phyloP scores from a whole-genome alignment of 805 yeast species.

The Cyberlindnera samutprakarnensis region DNA sequence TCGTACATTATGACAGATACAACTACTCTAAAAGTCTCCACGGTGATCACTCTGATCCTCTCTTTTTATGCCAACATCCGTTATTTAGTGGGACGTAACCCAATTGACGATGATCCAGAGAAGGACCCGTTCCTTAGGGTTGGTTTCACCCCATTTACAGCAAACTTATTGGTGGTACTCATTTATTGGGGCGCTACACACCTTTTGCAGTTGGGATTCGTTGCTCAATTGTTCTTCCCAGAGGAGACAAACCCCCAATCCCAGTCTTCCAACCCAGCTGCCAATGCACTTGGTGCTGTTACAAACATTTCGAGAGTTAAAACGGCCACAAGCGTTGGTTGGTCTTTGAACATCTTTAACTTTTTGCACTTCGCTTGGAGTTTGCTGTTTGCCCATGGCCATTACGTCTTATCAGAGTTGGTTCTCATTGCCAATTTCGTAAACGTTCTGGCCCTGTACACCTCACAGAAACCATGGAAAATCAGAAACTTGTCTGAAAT shows the following conservation, averaged over 20 bases:
- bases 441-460: constrained; percentile 47
- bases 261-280: constrained; percentile 32
- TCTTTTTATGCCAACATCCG: constrained; percentile 49
- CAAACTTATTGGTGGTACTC: constrained; percentile 38
- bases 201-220: constrained; percentile 44
- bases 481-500: constrained; percentile 45
- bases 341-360: constrained; percentile 61
- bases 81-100: constrained; percentile 49
- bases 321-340: constrained; percentile 33
- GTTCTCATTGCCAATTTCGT: constrained; percentile 50
- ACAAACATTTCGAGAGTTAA: constrained; percentile 17
- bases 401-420: constrained; percentile 53
- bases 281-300: constrained; percentile 14
- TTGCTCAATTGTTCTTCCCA: constrained; percentile 37
- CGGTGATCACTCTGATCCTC: constrained; percentile 46
- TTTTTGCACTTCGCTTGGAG: constrained; percentile 57
- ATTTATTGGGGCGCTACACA: constrained; percentile 53
- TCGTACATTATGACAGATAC: constrained; percentile 1
- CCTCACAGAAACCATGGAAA: constrained; percentile 47
- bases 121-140: constrained; percentile 40
- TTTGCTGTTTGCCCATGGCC: constrained; percentile 48
- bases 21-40: constrained; percentile 35
- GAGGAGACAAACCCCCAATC: constrained; percentile 12
- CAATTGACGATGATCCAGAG: constrained; percentile 32
- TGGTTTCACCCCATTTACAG: constrained; percentile 66